Base-by-base conservation (phyloP, 2,329 filamentous ascomycete species). In the Lasiodiplodia sp. region DNA sequence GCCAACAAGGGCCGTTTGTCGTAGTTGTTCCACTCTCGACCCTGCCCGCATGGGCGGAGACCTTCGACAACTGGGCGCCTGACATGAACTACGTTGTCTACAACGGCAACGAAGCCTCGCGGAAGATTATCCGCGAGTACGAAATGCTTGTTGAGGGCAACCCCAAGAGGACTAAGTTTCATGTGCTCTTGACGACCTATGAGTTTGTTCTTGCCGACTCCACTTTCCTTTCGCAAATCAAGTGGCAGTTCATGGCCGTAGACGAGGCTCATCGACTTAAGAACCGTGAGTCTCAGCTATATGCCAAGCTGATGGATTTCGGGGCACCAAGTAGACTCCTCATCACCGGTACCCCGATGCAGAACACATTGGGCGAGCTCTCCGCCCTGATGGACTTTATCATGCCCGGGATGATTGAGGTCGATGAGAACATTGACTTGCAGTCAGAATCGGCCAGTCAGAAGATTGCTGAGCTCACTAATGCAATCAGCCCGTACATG, bases 71-170 rank as follows among this genome's bases (percentile, higher is more conserved):
- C 72, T 99, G 96, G 96, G 90, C 96, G 2, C 96, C 96, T 0
- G 95, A 98, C 77, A 82, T 98, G 71, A 98, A 99, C 80, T 98
- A 97, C 79, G 92, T 99, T 69, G 93, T 97, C 66, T 99, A 99
- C 80, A 93, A 95, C 65, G 96, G 96, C 63, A 95, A 94, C 67
- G 92, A 96, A 78, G 88, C 91, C 40, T 91, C 96, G 38, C 92
- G 96, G 55, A 91, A 86, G 72, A 95, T 94, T 73, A 97, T 99
- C 71, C 90, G 91, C 47, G 93, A 98, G 56, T 91, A 97, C 75
- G 96, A 99, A 79, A 85, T 99, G 53, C 87, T 97, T 68, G 86
- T 93, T 6, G 92, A 96, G 76, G 92, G 91, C 40, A 97, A 97
- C 75, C 87, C 91, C 2, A 93, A 91, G 79, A 94, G 94, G 78